Evolutionary conservation across 2,329 filamentous ascomycete genomes (phyloP).

Genomic region (Thielaviopsis ethacetica): DNA sequence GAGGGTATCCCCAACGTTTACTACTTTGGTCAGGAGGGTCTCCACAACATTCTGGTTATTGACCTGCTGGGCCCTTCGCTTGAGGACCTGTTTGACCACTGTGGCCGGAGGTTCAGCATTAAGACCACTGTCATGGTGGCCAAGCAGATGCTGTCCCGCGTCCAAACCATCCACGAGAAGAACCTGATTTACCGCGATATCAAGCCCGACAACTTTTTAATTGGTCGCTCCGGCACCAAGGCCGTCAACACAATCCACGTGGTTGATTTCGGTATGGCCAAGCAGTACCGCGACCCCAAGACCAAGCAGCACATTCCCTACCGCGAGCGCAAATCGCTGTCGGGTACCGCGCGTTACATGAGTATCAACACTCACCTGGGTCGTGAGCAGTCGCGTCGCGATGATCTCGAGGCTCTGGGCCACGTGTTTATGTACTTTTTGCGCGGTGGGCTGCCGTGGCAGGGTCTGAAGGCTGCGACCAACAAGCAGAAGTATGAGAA

Average conservation of each 20-base stretch:
- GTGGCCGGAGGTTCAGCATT: constrained; percentile 82
- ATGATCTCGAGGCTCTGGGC: constrained; percentile 79
- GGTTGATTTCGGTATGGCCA: constrained; percentile 98
- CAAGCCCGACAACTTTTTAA: constrained; percentile 98
- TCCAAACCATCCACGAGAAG: constrained; percentile 92
- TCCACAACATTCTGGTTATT: constrained; percentile 97
- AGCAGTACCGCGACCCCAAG: constrained; percentile 97
- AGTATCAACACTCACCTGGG: constrained; percentile 98
- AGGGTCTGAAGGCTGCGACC: constrained; percentile 56
- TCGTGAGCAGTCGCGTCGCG: constrained; percentile 85
- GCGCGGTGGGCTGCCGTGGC: constrained; percentile 54
- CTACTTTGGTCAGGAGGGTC: constrained; percentile 95
- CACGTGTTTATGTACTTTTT: constrained; percentile 65
- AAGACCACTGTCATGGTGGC: constrained; percentile 99
- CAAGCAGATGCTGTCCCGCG: constrained; percentile 94
- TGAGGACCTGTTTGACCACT: constrained; percentile 95
- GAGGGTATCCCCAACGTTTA: constrained; percentile 98
- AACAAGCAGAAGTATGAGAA: constrained; percentile 99
- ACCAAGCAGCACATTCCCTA: constrained; percentile 99
- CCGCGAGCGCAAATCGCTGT: constrained; percentile 88
- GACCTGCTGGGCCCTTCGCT: constrained; percentile 88
- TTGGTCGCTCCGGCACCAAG: constrained; percentile 81
- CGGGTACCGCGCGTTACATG: constrained; percentile 96
- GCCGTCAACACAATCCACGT: constrained; percentile 97
- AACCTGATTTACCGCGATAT: constrained; percentile 98